A percentile compares a stretch with the other conserved stretches of the same genome.
These are phyloP conservation scores for Aureobasidium pullulans DNA, from an alignment of 2,329 filamentous ascomycete species.

Conservation along the genomic window DNA sequence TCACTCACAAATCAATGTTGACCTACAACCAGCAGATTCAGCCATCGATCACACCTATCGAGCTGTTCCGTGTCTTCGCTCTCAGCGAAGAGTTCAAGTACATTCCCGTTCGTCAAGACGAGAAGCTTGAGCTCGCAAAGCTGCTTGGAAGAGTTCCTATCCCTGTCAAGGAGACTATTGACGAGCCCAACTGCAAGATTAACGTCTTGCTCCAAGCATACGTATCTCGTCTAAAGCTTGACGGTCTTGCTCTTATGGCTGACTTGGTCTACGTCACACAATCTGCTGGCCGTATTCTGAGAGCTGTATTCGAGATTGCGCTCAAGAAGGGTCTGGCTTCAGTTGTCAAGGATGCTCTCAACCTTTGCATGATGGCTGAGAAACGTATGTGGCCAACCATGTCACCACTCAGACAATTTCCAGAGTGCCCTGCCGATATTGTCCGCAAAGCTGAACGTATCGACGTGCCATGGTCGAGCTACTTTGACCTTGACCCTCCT, in stretches of 20 bases:
- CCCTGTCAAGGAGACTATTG: constrained; percentile 94
- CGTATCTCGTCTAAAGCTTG: constrained; percentile 87
- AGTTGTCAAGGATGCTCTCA: constrained; percentile 84
- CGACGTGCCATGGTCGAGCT: constrained; percentile 85
- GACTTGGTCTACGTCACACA: constrained; percentile 99
- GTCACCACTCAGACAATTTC: constrained; percentile 89
- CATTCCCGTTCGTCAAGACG: constrained; percentile 93
- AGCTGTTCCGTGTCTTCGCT: constrained; percentile 93
- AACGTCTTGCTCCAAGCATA: constrained; percentile 96
- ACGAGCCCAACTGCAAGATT: constrained; percentile 95
- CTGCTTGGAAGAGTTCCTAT: constrained; percentile 84
- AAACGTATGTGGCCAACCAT: constrained; percentile 99
- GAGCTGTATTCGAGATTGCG: constrained; percentile 95
- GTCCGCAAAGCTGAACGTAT: constrained; percentile 90
- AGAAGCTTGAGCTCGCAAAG: constrained; percentile 93
- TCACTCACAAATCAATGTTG: constrained; percentile 91
- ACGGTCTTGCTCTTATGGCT: constrained; percentile 92
- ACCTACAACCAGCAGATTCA: constrained; percentile 96
- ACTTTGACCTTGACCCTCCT: constrained; percentile 93
- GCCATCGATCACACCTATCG: constrained; percentile 84
- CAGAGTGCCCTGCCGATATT: constrained; percentile 72
- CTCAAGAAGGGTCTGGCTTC: constrained; percentile 93
- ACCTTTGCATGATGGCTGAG: constrained; percentile 98
- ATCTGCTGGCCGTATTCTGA: constrained; percentile 89
- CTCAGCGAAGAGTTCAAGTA: constrained; percentile 98